Evolutionary conservation across 495 filamentous ascomycete species (phyloP), one percentile per base, ranked within the genome.

Genomic region (Daldinia vernicosa): DNA sequence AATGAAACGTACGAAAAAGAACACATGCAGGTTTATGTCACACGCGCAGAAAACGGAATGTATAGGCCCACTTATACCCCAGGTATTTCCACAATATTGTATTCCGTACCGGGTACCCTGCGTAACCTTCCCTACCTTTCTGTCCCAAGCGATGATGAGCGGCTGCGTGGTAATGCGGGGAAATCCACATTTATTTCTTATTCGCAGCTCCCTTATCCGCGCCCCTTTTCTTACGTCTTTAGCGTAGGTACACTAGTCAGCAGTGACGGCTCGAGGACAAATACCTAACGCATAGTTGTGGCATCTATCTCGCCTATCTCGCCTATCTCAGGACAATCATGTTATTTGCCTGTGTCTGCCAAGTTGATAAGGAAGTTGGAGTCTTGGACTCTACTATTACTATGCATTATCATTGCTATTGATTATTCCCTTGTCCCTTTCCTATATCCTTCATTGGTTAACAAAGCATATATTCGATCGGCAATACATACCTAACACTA

Each of bases 1-100:
- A 61, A 69, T 43, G 54, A 59, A 60, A 63, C 55, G 63, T 3
- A 32, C 30, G 62, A 57, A 68, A 72, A 60, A 51, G 63, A 63
- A 24, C 57, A 72, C 45, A 61, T 70, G 70, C 66, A 74, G 62
- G 50, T 66, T 70, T 69, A 70, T 70, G 66, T 74, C 66, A 69
- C 60, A 67, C 70, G 70, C 66, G 2, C 64, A 60, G 30, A 50
- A 66, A 65, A 69, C 60, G 50, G 60, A 61, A 69, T 12, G 26
- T 17, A 57, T 12, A n/a, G 58, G 6, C 28, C 70, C 70, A 73
- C 64, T 64, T 60, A 47, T 72, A 67, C 69, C 69, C 69, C 69
- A 64, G 59, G 52, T 54, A 70, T 56, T 60, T 26, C 37, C 56
- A 37, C 55, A 40, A 45, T 40, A 40, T n/a, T 40, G 15, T 40